Base-by-base conservation (phyloP, 768 basidiomycete species). In the Suillus occidentalis region DNA sequence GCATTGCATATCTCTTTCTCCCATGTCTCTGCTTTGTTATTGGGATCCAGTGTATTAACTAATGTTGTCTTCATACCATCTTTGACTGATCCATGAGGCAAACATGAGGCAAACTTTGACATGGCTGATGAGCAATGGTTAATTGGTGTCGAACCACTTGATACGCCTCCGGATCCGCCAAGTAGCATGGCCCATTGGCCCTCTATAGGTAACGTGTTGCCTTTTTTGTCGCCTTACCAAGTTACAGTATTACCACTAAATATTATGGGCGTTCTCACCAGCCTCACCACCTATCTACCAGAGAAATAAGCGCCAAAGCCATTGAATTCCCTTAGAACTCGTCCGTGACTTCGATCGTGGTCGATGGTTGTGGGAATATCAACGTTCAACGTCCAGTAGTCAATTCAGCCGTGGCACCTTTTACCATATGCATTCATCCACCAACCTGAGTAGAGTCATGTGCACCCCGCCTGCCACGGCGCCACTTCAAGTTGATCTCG, bases 21-120 rank as follows among this genome's bases (percentile, higher is more conserved):
- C 34, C 34, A 43, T 47, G 65, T 18, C 50, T 53, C n/a, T 5
- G 25, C 25, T n/a, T 22, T 57, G 64, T 50, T 64, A 50, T 63
- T 63, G 58, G 56, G 36, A 53, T 61, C 45, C 43, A 14, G 52
- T 62, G 42, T 61, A 39, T 58, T 40, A 7, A 36, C 16, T 65
- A 65, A 62, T 68, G 34, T 25, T 36, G 34, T 28, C 31, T 61
- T 45, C 63, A 61, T 61, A 63, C 59, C 59, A 63, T 20, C 4
- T 43, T 4, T 22, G 2, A 60, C 22, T 34, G 56, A n/a, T 34
- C 16, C 37, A 40, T 20, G 53, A 60, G 52, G 39, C 36, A 20
- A 50, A 60, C 56, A 40, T 9, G 53, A 63, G 52, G 39, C 36
- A 34, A 40, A 47, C 4, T 25, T 43, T 37, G 13, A 31, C 6